phyloP scores from a whole-genome alignment of 108 stramenopile species.

The Conticribra guillardii region DNA sequence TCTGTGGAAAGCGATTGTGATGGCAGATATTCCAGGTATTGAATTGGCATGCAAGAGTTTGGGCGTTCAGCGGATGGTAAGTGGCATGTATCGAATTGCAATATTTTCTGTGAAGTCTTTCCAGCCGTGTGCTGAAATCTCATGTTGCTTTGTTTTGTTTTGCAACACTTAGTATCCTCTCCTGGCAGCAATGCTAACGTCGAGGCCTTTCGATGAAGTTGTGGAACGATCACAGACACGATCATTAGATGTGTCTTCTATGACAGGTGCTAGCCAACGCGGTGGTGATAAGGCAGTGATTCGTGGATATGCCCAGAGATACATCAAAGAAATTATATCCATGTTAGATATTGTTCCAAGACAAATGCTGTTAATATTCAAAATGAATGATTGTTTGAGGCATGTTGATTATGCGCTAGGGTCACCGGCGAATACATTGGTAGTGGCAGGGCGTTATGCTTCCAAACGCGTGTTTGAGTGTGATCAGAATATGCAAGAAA shows the following conservation, averaged over 20 bases:
- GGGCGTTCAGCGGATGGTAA: conserved; percentile 78
- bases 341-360: conserved; percentile 86
- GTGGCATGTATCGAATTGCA: neutral
- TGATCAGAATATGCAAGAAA: conserved; percentile 8
- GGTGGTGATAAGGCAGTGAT: conserved; percentile 88
- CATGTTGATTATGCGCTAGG: conserved; percentile 91
- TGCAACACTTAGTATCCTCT: conserved; percentile 77
- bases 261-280: conserved; percentile 8
- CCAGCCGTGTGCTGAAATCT: neutral
- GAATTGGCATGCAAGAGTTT: conserved; percentile 71
- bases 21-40: conserved; percentile 86
- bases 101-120: neutral
- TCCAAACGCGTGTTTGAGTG: conserved; percentile 64
- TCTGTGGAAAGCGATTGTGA: conserved; percentile 85
- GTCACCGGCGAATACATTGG: conserved; percentile 77
- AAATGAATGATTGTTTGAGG: conserved; percentile 95
- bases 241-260: conserved; percentile 39
- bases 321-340: conserved; percentile 80
- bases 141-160: neutral
- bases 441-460: conserved; percentile 79
- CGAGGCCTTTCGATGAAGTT: conserved; percentile 93
- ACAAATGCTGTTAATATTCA: conserved; percentile 91
- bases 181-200: conserved; percentile 92
- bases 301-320: conserved; percentile 90
- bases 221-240: conserved; percentile 38